These are phyloP conservation scores for Opeltia flavorubescens DNA, from an alignment of 495 filamentous ascomycete species.

Conservation along the genomic window DNA sequence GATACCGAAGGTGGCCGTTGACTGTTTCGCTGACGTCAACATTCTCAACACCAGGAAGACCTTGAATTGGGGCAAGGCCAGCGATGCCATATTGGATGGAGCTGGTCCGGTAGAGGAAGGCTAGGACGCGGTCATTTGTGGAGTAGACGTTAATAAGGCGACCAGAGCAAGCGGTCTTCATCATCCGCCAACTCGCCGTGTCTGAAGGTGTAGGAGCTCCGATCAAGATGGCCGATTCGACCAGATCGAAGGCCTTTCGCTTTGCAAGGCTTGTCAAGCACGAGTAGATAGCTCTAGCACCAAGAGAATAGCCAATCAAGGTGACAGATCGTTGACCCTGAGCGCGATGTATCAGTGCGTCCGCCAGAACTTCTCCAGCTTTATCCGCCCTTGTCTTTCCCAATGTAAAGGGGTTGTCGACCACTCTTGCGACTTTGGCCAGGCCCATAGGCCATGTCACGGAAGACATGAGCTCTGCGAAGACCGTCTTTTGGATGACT, in stretches of 20 bases:
- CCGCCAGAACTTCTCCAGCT: slow-evolving; percentile 70
- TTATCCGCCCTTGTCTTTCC: slow-evolving; percentile 76
- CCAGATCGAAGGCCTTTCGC: slow-evolving; percentile 65
- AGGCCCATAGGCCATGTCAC: slow-evolving; percentile 65
- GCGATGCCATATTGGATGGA: slow-evolving; percentile 65
- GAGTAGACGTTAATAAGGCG: slow-evolving; percentile 67
- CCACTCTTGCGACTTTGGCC: slow-evolving; percentile 62
- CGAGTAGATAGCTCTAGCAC: slow-evolving; percentile 73
- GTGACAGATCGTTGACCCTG: slow-evolving; percentile 87
- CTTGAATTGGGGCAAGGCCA: slow-evolving; percentile 51
- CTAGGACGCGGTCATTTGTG: slow-evolving; percentile 63
- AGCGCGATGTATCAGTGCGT: slow-evolving; percentile 72
- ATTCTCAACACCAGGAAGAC: slow-evolving; percentile 59
- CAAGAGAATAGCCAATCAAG: slow-evolving; percentile 78
- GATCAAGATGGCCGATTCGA: slow-evolving; percentile 75
- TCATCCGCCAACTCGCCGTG: slow-evolving; percentile 46
- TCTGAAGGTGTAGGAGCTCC: slow-evolving; percentile 67
- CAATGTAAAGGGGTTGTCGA: slow-evolving; percentile 84
- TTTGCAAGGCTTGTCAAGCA: slow-evolving; percentile 67
- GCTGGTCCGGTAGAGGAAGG: slow-evolving; percentile 63
- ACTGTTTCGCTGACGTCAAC: slow-evolving; percentile 58
- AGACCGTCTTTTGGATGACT: slow-evolving; percentile 64
- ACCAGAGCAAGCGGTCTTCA: slow-evolving; percentile 59
- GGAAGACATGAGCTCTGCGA: slow-evolving; percentile 47
- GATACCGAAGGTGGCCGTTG: slow-evolving; percentile 59